These are phyloP conservation scores for Kwoniella botswanensis DNA, from an alignment of 768 basidiomycete species.

Conservation along the genomic window DNA sequence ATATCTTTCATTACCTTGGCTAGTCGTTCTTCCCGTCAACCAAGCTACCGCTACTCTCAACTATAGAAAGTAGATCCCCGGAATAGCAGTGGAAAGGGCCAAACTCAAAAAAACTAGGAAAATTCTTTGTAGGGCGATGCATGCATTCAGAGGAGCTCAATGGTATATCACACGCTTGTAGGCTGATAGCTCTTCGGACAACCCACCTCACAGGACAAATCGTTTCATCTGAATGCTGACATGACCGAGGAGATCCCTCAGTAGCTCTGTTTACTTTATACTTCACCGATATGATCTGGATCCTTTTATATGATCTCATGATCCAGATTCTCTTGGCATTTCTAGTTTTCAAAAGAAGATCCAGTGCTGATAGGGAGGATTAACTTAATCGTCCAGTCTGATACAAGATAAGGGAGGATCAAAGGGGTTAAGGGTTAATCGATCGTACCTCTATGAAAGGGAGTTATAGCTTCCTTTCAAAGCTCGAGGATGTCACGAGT, in stretches of 20 bases:
- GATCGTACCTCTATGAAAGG: neutral
- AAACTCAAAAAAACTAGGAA: neutral
- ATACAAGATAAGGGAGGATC: neutral
- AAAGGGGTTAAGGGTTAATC: neutral
- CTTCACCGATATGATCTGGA: too few relatives aligned
- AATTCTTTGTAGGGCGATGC: too few relatives aligned
- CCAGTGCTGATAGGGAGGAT: neutral
- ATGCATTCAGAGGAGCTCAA: too few relatives aligned
- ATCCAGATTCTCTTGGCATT: neutral
- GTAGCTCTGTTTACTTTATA: too few relatives aligned
- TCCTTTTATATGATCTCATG: too few relatives aligned
- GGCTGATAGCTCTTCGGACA: too few relatives aligned
- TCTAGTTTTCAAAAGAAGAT: neutral
- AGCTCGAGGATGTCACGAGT: neutral
- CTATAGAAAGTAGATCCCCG: conserved; percentile 27
- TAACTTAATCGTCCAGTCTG: neutral
- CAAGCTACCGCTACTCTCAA: conserved; percentile 58
- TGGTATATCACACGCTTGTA: too few relatives aligned
- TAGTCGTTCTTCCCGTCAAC: conserved; percentile 58
- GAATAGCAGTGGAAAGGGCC: neutral
- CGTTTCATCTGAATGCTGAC: too few relatives aligned
- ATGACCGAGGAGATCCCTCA: too few relatives aligned
- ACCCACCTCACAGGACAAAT: too few relatives aligned
- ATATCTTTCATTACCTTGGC: neutral
- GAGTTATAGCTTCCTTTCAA: neutral